These are phyloP conservation scores for Fusarium euwallaceae DNA, from an alignment of 2,329 filamentous ascomycete species.

Conservation along the genomic window DNA sequence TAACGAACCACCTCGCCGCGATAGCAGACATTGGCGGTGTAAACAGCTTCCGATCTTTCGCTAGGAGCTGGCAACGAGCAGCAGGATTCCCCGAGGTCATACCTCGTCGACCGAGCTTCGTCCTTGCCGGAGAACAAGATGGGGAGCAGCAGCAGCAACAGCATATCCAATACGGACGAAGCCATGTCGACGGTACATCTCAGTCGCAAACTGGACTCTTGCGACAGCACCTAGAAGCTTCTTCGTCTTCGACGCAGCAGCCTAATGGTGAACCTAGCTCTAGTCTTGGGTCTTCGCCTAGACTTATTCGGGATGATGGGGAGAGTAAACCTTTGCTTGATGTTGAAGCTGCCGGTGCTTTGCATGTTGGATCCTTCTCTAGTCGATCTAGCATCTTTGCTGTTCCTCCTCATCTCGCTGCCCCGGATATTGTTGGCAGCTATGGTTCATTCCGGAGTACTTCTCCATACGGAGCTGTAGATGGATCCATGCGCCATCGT, in stretches of 20 bases:
- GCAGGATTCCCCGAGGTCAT: constrained; percentile 90
- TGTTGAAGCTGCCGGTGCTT: constrained; percentile 55
- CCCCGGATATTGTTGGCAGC: constrained; percentile 78
- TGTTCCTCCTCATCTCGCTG: constrained; percentile 71
- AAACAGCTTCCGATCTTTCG: constrained; percentile 95
- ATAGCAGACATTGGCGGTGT: constrained; percentile 84
- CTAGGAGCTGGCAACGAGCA: constrained; percentile 91
- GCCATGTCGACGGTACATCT: constrained; percentile 54
- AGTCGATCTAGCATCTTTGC: constrained; percentile 64
- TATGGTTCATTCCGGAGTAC: constrained; percentile 68
- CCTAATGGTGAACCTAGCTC: constrained; percentile 42
- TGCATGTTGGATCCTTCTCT: constrained; percentile 48
- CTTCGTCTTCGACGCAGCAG: constrained; percentile 44
- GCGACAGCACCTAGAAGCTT: constrained; percentile 64
- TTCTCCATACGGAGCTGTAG: constrained; percentile 67
- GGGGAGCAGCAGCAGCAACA: constrained; percentile 29
- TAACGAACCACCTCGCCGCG: constrained; percentile 67
- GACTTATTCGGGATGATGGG: constrained; percentile 51
- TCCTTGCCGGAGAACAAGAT: constrained; percentile 68
- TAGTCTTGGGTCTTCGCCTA: constrained; percentile 31
- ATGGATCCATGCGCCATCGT: constrained; percentile 52
- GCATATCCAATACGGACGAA: constrained; percentile 57
- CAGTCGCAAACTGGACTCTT: constrained; percentile 60
- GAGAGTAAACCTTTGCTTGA: constrained; percentile 64
- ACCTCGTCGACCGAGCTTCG: constrained; percentile 81